Base-by-base conservation (phyloP, 495 filamentous ascomycete genomes). In the Aspergillus panamensis region DNA sequence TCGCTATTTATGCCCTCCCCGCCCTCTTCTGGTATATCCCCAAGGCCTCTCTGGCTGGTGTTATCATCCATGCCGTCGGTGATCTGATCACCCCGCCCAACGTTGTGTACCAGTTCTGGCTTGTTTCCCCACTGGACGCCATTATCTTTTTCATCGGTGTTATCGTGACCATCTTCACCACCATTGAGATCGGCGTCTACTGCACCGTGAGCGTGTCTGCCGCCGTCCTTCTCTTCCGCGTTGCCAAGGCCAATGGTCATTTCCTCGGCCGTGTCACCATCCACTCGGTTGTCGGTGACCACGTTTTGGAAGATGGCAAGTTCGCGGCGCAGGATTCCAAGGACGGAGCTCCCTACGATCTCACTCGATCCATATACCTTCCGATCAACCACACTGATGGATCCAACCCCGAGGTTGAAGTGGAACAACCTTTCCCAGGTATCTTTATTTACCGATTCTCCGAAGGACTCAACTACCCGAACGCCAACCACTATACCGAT, bases 381-480 rank as follows among this genome's bases (percentile, higher is more conserved):
- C 94, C 94, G 6, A 80, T 96, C 60, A 87, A 89, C 59, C 91
- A 92, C 67, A 75, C 79, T 17, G 94, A 97, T 68, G 94, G 94
- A 47, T 92, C 89, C 13, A 98, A 98, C 69, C 94, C 95, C 2
- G 80, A 88, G 17, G 77, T 98, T 55, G 82, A 90, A 3, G 76
- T 96, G 8, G 76, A 87, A 56, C 84, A 82, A 59, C 94, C 94
- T 7, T 92, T 92, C 66, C 92, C 94, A 0, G 94, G 94, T 57
- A 85, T 98, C 64, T 97, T 97, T 77, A 96, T 98, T 69, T 98
- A 96, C 75, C 85, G 94, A 40, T 97, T 98, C 75, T 87, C 91
- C 4, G 94, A 98, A 76, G 92, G 92, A 35, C 96, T 95, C 79
- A 92, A 94, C 76, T 98, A 97, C 64, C 90, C 92, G 58, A 98